Conservation (phyloP, 257 asterid genomes). For the Leonotis leonurus region DNA sequence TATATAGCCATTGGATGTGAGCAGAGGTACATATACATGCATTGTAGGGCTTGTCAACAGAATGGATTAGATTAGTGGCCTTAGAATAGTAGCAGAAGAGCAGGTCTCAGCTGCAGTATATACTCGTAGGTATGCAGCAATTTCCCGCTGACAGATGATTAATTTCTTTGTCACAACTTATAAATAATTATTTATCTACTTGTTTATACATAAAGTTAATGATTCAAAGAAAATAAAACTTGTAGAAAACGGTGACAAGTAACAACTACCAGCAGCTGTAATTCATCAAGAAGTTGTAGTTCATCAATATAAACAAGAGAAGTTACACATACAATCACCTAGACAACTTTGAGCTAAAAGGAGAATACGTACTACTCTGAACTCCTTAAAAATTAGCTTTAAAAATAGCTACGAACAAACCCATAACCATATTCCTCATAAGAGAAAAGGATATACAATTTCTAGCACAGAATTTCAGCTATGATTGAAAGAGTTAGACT, state of each 20-base stretch:
- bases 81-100: neutral
- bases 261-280: no score
- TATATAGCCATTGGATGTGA: neutral
- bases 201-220: neutral
- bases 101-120: neutral
- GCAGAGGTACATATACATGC: neutral
- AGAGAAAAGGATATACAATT: neutral
- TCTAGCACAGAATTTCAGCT: neutral
- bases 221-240: neutral
- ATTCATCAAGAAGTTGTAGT: no score
- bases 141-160: neutral
- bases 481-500: neutral
- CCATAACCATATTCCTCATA: neutral
- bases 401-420: no score
- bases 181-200: neutral
- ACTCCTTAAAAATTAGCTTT: neutral
- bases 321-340: neutral
- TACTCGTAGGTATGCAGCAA: conserved; percentile 1
- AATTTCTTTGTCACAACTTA: neutral
- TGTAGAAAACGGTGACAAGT: neutral
- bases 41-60: neutral
- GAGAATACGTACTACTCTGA: neutral
- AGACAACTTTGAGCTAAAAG: neutral
- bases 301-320: conserved; percentile 2
- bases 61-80: conserved; percentile 2